Conservation (phyloP, 192 early-diverging fungal genomes). For the Geranomyces michiganensis region DNA sequence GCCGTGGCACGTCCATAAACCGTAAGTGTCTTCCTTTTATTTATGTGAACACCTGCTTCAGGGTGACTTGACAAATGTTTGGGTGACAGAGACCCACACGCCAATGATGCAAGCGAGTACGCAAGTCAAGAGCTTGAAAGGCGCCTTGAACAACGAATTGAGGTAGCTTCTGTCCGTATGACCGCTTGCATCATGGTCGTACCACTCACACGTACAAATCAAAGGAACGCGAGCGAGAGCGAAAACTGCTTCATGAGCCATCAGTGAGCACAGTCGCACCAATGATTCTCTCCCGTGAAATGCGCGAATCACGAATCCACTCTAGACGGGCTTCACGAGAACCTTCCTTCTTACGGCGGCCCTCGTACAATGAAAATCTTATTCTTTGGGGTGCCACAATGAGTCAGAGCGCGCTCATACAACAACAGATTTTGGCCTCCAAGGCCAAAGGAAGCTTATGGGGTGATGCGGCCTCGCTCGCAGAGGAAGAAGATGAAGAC, state of each 20-base stretch:
- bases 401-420: background rate
- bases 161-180: background rate
- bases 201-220: background rate
- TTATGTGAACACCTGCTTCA: too few species aligned
- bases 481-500: too few species aligned
- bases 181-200: background rate
- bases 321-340: background rate
- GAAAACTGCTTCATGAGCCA: background rate
- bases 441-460: too few species aligned
- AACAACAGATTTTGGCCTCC: too few species aligned
- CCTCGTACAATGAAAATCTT: background rate
- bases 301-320: background rate
- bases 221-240: background rate
- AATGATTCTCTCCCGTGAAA: background rate
- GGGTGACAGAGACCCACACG: too few species aligned
- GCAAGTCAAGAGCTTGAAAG: background rate
- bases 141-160: background rate
- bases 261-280: background rate
- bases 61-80: too few species aligned
- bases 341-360: background rate
- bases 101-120: too few species aligned
- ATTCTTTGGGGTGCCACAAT: background rate
- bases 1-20: slow-evolving; percentile 38
- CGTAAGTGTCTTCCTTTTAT: background rate
- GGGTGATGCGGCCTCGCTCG: too few species aligned